Evolutionary conservation across 176 grass and related monocot genomes (phyloP), one percentile per base, ranked within the genome.

Genomic region (Hyparrhenia diplandra): DNA sequence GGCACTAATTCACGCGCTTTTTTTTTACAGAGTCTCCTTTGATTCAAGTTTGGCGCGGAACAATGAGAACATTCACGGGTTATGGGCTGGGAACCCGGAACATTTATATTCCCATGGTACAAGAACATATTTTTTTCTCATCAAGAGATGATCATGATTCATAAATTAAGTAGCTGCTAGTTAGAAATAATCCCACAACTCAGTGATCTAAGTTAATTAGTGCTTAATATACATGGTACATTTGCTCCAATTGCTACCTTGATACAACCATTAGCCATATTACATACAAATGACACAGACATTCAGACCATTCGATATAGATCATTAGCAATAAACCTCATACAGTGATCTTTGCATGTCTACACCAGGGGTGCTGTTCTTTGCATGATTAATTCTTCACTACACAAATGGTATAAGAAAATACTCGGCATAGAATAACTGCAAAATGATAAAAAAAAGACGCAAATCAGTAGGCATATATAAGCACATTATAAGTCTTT

Each of bases 391-490:
- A n/a, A n/a, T 27, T 36, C 23, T 88, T 45, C 31, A 88, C 25
- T 88, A 70, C 41, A 95, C 85, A 86, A 95, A 95, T 39, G 93
- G 90, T 80, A 95, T 92, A 34, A 95, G 82, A 67, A 95, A 87
- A 88, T 95, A 92, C 58, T 95, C 93, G 1, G 93, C 85, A 32
- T 92, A 92, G 82, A 95, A 95, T 31, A 92, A 57, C 93, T 95
- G 93, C 79, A 83, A 51, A 20, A 17, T 51, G 46, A 20, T 51
- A 74, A 60, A 8, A 82, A n/a, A 6, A 85, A 82, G 80, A 17
- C 14, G 21, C 0, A 49, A 54, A 63, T 63, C 7, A 78, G 78
- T 35, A 85, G 24, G 62, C 23, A 75, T n/a, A n/a, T n/a, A n/a
- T 45, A 13, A 61, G 2, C 10, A 69, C 18, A 64, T 57, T 2